Evolutionary conservation across 495 filamentous ascomycete species (phyloP).

Genomic region (Penicillium ochrochloron): DNA sequence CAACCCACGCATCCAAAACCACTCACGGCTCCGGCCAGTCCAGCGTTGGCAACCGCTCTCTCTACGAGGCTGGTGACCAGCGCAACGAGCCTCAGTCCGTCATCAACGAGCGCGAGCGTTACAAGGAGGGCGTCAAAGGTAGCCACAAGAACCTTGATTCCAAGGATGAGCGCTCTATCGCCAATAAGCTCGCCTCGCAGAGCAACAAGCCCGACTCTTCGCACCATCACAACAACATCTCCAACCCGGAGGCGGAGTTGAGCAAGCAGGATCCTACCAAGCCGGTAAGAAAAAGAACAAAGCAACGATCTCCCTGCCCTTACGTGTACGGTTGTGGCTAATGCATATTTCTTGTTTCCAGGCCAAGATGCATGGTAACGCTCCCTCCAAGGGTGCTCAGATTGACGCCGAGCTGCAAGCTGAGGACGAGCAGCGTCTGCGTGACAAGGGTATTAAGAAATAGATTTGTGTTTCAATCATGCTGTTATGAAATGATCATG

Average conservation of each 20-base stretch:
- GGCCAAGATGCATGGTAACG: conserved; percentile 72
- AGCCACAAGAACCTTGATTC: conserved; percentile 74
- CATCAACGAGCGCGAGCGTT: conserved; percentile 56
- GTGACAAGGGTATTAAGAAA: conserved; percentile 62
- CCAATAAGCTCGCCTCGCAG: conserved; percentile 73
- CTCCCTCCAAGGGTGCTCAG: conserved; percentile 71
- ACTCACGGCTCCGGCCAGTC: conserved; percentile 42
- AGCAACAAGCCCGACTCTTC: conserved; percentile 41
- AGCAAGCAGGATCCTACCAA: conserved; percentile 68
- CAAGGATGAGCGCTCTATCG: conserved; percentile 81
- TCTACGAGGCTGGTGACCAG: conserved; percentile 76
- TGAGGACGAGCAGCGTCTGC: conserved; percentile 70
- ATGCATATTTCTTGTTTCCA: conserved; percentile 30
- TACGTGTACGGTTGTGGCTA: not conserved
- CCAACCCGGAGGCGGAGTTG: conserved; percentile 58
- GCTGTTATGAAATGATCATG: conserved; percentile 20
- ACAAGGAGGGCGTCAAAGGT: conserved; percentile 67
- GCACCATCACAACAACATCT: conserved; percentile 41
- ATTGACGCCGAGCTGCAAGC: conserved; percentile 70
- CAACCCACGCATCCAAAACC: conserved; percentile 16
- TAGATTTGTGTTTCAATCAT: conserved; percentile 20
- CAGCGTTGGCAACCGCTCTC: conserved; percentile 53
- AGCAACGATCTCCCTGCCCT: too few relatives aligned
- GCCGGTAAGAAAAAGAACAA: conserved; percentile 55
- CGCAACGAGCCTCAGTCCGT: conserved; percentile 64